Base-by-base conservation (phyloP, 2,329 filamentous ascomycete genomes). In the Epichloe uncinata region DNA sequence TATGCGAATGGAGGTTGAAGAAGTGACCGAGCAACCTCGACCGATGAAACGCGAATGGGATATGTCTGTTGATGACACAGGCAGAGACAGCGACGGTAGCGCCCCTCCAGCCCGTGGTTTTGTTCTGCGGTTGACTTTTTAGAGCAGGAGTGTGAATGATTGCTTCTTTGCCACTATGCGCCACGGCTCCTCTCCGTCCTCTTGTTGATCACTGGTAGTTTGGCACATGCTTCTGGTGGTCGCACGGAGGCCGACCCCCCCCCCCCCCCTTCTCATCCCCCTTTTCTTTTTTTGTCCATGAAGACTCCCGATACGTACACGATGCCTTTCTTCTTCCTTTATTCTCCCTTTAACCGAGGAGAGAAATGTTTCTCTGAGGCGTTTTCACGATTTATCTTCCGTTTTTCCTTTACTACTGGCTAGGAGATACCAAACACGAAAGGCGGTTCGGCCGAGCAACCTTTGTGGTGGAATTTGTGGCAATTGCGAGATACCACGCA, bases 1-100 rank as follows among this genome's bases (percentile, higher is more conserved):
- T 61, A 93, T 97, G 84, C 78, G 83, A 52, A 75, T 86, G 51
- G 83, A 93, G 57, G 73, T 86, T 41, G 63, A 64, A 16, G 73
- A 78, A 56, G 59, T 71, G n/a, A 58, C 63, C 4, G 67, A 70
- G 33, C 58, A 59, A 33, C 45, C 57, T 22, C 37, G 50, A 9
- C 42, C 42, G 26, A 58, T 70, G 38, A 81, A 81, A 59, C 66
- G 71, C 36, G 78, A 82, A 56, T 82, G 78, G 78, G 78, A 81
- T 49, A 81, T 82, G 77, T 69, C 72, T 2, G 62, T 81, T 30
- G 78, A 82, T 50, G 66, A 62, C 13, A 60, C 62, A n/a, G 70
- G 72, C 46, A 57, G 49, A 30, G 50, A 44, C 7, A 34, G 41
- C 33, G 56, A 69, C n/a, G 40, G 26, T 9, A 37, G 49, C n/a